Base-by-base conservation (phyloP, 257 asterid genomes). In the Echium plantagineum region DNA sequence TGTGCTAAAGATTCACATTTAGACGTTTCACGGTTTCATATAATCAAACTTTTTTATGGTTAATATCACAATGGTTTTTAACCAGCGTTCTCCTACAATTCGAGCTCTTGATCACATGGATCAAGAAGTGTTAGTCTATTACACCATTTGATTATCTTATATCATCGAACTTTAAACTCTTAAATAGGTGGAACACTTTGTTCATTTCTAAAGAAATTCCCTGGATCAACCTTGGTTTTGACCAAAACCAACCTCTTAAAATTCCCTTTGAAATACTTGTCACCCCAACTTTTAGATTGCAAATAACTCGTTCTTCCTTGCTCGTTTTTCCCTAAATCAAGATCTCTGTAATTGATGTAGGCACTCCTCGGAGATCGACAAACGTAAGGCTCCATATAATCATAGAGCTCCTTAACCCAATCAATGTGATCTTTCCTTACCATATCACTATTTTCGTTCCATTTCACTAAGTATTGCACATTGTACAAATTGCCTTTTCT, bases 201-300 rank as follows among this genome's bases (percentile, higher is more conserved):
- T 26, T 68, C 72, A 62, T 55, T 62, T 49, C 64, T 55, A 19
- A 68, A 68, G 68, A 62, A 68, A 21, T 68, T 68, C 7, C 18
- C 8, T 24, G 73, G 73, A 63, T 68, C 73, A 24, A 68, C 73
- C 12, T 1, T 49, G 15, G 47, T 49, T 55, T 68, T 68, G 7
- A 68, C 49, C 32, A 1, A 22, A n/a, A 67, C 68, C 68, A 68
- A 62, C 30, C 60, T 68, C 18, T 49, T 59, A 57, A 68, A 68
- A 59, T 68, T 68, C 7, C 66, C 55, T 19, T 62, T 68, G 10
- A 62, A 68, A 21, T 68, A 68, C 47, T 9, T 57, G 17, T 68
- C 63, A 18, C 73, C 73, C 73, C 60, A 68, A 55, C 35, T 52
- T 22, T 17, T 21, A 30, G 68, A 63, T 19, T 21, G 1, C 18